Percentiles rank a stretch among this genome's conserved stretches.
phyloP scores from a whole-genome alignment of 441 rosid genomes.

The Gossypium trilobum region DNA sequence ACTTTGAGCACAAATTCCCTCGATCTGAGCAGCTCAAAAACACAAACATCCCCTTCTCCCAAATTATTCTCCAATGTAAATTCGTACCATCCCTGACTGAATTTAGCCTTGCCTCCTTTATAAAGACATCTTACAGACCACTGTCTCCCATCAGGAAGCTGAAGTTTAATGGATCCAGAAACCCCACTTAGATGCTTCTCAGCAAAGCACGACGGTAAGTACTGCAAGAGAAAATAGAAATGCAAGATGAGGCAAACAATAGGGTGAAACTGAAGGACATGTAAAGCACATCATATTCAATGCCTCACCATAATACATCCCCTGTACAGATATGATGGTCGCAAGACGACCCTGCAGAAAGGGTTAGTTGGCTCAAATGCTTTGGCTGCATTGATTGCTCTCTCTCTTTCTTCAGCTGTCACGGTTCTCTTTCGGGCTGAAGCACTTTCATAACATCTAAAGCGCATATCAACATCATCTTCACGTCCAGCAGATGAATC shows the following conservation, averaged over 20 bases:
- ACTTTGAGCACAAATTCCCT: conserved; percentile 84
- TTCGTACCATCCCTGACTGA: conserved; percentile 94
- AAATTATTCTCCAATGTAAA: conserved; percentile 72
- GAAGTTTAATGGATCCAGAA: conserved; percentile 79
- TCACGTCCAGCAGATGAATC: conserved; percentile 35
- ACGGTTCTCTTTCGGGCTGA: conserved; percentile 87
- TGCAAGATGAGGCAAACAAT: neutral
- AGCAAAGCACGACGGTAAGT: conserved; percentile 86
- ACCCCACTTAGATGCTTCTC: conserved; percentile 80
- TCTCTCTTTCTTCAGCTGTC: conserved; percentile 89
- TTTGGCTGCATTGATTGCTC: conserved; percentile 85
- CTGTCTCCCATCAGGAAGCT: conserved; percentile 66
- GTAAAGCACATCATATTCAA: conserved; percentile 32
- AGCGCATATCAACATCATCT: conserved; percentile 55
- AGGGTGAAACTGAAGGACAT: conserved; percentile 7
- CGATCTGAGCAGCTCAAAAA: conserved; percentile 64
- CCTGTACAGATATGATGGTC: conserved; percentile 88
- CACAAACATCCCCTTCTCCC: conserved; percentile 93
- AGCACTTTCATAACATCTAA: conserved; percentile 87
- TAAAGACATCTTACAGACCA: conserved; percentile 91
- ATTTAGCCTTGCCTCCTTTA: conserved; percentile 78
- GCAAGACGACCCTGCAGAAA: conserved; percentile 88
- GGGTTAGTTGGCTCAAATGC: conserved; percentile 83
- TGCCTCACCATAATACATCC: conserved; percentile 93
- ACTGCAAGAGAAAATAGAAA: conserved; percentile 41